A percentile compares a stretch with the other conserved stretches of the same genome.
Conservation (phyloP, 2,329 filamentous ascomycete species). For the Davidsoniella neocaledoniae region DNA sequence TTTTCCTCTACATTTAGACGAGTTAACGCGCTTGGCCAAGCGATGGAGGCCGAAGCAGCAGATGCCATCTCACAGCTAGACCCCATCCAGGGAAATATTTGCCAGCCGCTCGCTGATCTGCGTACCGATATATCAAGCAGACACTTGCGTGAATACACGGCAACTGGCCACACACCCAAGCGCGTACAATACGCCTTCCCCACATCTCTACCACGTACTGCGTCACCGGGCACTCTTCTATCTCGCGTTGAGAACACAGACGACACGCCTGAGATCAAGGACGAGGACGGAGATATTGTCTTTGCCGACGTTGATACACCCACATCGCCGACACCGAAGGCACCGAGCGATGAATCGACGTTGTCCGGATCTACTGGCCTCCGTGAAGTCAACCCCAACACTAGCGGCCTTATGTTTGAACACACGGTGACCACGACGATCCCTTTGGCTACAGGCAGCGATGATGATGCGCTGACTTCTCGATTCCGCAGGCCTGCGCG, state of each 20-base stretch:
- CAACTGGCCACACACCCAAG: slow-evolving; percentile 74
- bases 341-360: background rate
- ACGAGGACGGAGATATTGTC: slow-evolving; percentile 23
- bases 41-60: slow-evolving; percentile 44
- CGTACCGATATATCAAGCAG: slow-evolving; percentile 49
- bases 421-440: slow-evolving; percentile 9
- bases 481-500: background rate
- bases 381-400: slow-evolving; percentile 38
- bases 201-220: slow-evolving; percentile 59
- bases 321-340: background rate
- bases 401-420: background rate
- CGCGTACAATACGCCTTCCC: slow-evolving; percentile 72
- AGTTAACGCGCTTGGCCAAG: slow-evolving; percentile 49
- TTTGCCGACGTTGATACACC: slow-evolving; percentile 23
- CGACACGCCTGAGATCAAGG: slow-evolving; percentile 12
- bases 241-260: slow-evolving; percentile 21
- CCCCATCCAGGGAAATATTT: slow-evolving; percentile 42
- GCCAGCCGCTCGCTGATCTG: slow-evolving; percentile 54
- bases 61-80: slow-evolving; percentile 43
- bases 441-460: slow-evolving; percentile 2
- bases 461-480: background rate
- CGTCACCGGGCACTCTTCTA: slow-evolving; percentile 28
- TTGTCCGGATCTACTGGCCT: slow-evolving; percentile 25
- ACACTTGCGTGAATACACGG: slow-evolving; percentile 59
- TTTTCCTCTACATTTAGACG: slow-evolving; percentile 52